Evolutionary conservation across 1,284 basidiomycete species (phyloP).

Genomic region (Sporisorium exsertum): DNA sequence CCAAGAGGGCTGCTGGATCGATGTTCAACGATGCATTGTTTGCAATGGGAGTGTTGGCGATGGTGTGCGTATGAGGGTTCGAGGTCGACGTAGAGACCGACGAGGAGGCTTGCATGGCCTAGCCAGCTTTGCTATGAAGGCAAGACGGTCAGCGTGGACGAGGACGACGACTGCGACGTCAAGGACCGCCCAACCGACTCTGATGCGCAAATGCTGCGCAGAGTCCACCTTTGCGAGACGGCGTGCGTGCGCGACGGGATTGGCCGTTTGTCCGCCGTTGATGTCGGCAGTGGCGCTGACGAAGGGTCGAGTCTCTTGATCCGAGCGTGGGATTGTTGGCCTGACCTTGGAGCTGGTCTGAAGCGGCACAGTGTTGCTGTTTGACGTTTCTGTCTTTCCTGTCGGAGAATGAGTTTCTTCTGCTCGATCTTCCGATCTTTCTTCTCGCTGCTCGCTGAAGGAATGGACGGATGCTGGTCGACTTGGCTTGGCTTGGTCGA

Average conservation of each 20-base stretch:
- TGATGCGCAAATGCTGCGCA: background rate
- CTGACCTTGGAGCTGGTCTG: too few species aligned
- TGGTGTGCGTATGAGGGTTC: background rate
- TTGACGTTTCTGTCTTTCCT: background rate
- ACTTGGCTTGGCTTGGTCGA: constrained; percentile 11
- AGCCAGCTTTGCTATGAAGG: background rate
- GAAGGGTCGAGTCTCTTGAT: background rate
- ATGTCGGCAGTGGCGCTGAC: background rate
- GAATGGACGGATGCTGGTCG: background rate
- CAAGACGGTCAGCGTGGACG: background rate
- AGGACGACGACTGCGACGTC: background rate
- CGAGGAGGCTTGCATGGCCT: constrained; percentile 44
- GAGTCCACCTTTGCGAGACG: background rate
- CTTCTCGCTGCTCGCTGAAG: constrained; percentile 2
- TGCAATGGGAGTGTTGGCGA: constrained; percentile 3
- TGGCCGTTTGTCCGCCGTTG: background rate
- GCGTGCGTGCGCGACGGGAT: background rate
- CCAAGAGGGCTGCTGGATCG: constrained; percentile 33
- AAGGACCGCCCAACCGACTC: background rate
- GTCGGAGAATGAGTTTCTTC: background rate
- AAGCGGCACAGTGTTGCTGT: background rate
- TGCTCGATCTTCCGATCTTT: constrained; percentile 26
- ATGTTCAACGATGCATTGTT: constrained; percentile 37
- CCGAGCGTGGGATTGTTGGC: background rate
- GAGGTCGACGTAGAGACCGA: constrained; percentile 21